Percentiles rank a stretch among this genome's conserved stretches.
These are phyloP conservation scores for Myriosclerotinia scirpicola DNA, from an alignment of 2,329 filamentous ascomycete species.

Conservation along the genomic window DNA sequence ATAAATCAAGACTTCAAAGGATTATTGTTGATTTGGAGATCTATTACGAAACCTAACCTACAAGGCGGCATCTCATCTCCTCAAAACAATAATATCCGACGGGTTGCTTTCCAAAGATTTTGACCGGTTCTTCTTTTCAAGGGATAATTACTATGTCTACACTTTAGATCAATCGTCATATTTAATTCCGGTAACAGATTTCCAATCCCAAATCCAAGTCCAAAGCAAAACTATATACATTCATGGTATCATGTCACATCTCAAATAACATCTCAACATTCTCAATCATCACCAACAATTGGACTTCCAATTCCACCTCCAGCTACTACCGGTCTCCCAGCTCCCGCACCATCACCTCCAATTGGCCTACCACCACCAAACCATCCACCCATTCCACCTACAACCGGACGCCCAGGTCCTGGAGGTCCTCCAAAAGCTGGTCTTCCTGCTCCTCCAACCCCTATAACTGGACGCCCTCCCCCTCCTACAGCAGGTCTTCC, in stretches of 20 bases:
- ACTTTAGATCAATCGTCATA: background rate
- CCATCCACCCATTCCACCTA: constrained; percentile 8
- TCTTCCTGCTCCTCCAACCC: background rate
- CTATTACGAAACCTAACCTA: background rate
- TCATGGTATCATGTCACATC: background rate
- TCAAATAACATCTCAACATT: background rate
- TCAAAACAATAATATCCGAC: background rate
- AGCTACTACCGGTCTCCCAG: background rate
- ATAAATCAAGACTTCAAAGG: background rate
- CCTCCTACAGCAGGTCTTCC: background rate
- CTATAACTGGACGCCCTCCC: background rate
- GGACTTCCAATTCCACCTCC: background rate
- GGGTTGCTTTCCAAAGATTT: background rate
- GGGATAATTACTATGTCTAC: background rate
- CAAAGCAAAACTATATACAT: background rate
- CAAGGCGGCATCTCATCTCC: background rate
- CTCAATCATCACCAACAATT: constrained; percentile 3
- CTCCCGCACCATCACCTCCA: background rate
- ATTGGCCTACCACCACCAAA: constrained; percentile 6
- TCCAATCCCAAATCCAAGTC: too few relatives aligned
- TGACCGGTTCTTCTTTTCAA: background rate
- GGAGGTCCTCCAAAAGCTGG: background rate
- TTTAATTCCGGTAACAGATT: background rate
- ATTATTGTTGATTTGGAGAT: too few relatives aligned
- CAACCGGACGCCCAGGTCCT: background rate